A percentile compares a stretch with the other conserved stretches of the same genome.
phyloP scores from a whole-genome alignment of 2,329 filamentous ascomycete genomes.

The Furcasterigmium sp. region DNA sequence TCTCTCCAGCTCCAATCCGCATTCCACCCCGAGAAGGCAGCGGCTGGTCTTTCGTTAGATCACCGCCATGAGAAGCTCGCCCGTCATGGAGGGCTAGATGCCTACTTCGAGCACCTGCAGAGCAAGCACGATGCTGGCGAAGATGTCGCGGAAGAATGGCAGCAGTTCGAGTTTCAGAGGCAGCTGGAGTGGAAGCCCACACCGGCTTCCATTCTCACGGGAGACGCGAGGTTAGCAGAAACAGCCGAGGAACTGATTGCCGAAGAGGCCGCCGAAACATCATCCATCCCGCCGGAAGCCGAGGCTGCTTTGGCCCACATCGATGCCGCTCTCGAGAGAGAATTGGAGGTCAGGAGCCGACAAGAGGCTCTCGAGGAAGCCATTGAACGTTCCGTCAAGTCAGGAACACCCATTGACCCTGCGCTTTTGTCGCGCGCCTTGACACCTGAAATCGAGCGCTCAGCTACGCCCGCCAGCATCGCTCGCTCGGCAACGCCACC shows the following conservation, averaged over 20 bases:
- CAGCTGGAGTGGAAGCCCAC: slow-evolving; percentile 82
- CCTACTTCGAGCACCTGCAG: slow-evolving; percentile 88
- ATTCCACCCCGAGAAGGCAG: slow-evolving; percentile 59
- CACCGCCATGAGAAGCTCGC: slow-evolving; percentile 46
- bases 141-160: slow-evolving; percentile 75
- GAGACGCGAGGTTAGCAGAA: slow-evolving; percentile 48
- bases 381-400: slow-evolving; percentile 30
- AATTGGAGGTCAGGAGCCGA: slow-evolving; percentile 55
- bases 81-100: slow-evolving; percentile 63
- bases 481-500: slow-evolving; percentile 57
- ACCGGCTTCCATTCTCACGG: slow-evolving; percentile 43
- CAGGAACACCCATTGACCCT: slow-evolving; percentile 28
- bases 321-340: slow-evolving; percentile 76
- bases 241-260: slow-evolving; percentile 21
- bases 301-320: slow-evolving; percentile 70
- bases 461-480: slow-evolving; percentile 37
- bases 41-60: slow-evolving; percentile 49
- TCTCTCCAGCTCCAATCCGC: slow-evolving; percentile 68
- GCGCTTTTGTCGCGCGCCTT: slow-evolving; percentile 32
- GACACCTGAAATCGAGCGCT: slow-evolving; percentile 35
- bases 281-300: slow-evolving; percentile 36
- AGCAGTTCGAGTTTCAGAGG: slow-evolving; percentile 83
- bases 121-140: slow-evolving; percentile 56
- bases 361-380: slow-evolving; percentile 39
- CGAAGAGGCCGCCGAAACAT: slow-evolving; percentile 24